A percentile compares a stretch with the other conserved stretches of the same genome.
These are phyloP conservation scores for Euclidium syriacum DNA, from an alignment of 345 rosid species.

Conservation along the genomic window DNA sequence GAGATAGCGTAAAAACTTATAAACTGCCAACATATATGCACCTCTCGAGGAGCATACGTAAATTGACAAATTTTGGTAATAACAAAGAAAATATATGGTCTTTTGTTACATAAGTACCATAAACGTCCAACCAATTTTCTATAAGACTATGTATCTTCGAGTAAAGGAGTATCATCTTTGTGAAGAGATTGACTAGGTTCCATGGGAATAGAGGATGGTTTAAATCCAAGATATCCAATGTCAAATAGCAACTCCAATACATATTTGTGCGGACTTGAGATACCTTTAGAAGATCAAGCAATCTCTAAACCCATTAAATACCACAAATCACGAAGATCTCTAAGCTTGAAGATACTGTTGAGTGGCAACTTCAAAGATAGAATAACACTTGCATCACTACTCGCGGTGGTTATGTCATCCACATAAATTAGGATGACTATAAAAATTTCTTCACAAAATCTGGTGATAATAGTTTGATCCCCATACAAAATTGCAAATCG, in stretches of 20 bases:
- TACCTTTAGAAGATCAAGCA: not conserved
- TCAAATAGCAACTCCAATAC: not conserved
- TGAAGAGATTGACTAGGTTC: not conserved
- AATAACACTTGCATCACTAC: not conserved
- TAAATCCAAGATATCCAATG: not conserved
- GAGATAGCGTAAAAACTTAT: not conserved
- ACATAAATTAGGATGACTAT: not conserved
- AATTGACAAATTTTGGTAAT: too few relatives aligned
- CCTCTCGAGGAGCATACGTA: not conserved
- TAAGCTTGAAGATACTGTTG: not conserved
- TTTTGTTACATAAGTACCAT: too few relatives aligned
- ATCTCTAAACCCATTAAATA: not conserved
- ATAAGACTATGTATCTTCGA: not conserved
- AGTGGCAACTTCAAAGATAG: rapidly evolving
- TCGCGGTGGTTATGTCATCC: not conserved
- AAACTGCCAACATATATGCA: not conserved
- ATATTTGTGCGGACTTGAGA: not conserved
- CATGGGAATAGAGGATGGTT: not conserved
- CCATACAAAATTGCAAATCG: too few relatives aligned
- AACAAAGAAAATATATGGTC: too few relatives aligned
- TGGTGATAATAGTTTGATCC: too few relatives aligned
- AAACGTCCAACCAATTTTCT: not conserved
- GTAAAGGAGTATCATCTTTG: not conserved
- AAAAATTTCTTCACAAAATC: too few relatives aligned
- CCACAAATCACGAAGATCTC: not conserved